Base-by-base conservation (phyloP, 1,284 basidiomycete species). In the Cutaneotrichosporon cyanovorans region DNA sequence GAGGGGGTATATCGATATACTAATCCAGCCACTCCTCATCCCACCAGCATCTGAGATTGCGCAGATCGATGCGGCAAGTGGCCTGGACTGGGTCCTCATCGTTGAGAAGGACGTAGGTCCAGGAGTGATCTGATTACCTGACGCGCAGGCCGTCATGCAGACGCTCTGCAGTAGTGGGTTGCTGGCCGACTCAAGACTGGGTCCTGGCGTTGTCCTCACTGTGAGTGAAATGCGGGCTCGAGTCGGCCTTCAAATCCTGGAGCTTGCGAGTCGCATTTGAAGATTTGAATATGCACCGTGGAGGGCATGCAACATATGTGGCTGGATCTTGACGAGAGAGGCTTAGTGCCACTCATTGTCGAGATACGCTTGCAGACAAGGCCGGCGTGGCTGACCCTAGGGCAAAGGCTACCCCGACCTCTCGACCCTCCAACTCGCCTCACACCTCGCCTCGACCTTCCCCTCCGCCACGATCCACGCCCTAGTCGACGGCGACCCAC, bases 381-480 rank as follows among this genome's bases (percentile, higher is more conserved):
- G n/a, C n/a, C n/a, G n/a, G n/a, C n/a, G n/a, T 16, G 7, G 22
- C 45, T 50, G 19, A 50, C 38, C n/a, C 8, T 58, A 91, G 88
- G 91, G 91, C 2, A 93, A 93, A 69, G 91, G 91, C 1, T 95
- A 92, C 68, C 90, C 91, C 0, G 91, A 95, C 61, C 67, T 93
- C 2, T 83, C 88, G 1, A 92, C 91, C 1, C 78, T 88, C 9
- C 82, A 90, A 55, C 75, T 95, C 5, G 77, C 89, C 37, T 80
- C 80, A 47, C 78, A 77, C 1, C 73, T 93, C 1, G 79, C 83
- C 1, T 77, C 81, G 42, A 77, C 77, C 34, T 76, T 87, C 21
- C 82, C 84, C 5, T 51, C 84, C 12, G 74, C 86, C 25, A 83
- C 81, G 0, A 76, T 92, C 37, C 66, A 85, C 44, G 83, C 78